Evolutionary conservation across 2,329 filamentous ascomycete species (phyloP).

Genomic region (Epichloe scottii): DNA sequence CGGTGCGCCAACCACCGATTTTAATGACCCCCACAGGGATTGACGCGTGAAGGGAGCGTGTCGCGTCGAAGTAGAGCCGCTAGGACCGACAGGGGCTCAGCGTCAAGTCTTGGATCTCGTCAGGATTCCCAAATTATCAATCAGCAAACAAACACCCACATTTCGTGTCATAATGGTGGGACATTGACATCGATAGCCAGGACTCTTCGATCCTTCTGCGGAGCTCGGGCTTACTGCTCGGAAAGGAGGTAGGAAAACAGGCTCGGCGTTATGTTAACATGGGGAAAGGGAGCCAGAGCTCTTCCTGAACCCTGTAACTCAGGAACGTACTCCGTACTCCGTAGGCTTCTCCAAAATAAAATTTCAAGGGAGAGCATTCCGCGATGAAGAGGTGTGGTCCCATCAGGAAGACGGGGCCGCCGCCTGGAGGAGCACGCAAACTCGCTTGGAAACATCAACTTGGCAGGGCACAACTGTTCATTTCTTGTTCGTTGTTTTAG

Average conservation of each 20-base stretch:
- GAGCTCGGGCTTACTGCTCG: conserved; percentile 12
- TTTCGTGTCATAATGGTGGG: conserved; percentile 12
- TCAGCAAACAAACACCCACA: conserved; percentile 16
- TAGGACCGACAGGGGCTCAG: neutral
- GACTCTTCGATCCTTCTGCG: neutral
- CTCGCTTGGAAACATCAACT: neutral
- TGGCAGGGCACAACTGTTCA: no score
- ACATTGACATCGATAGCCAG: conserved; percentile 3
- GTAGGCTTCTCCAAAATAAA: no score
- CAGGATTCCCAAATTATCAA: conserved; percentile 16
- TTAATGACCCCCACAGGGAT: neutral
- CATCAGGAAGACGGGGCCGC: neutral
- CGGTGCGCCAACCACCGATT: conserved; percentile 9
- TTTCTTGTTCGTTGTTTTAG: no score
- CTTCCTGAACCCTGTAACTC: neutral
- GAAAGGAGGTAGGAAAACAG: conserved; percentile 10
- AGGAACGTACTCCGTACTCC: neutral
- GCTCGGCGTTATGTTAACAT: neutral
- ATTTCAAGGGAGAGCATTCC: neutral
- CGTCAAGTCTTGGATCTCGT: conserved; percentile 9
- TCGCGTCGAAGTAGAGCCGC: conserved; percentile 12
- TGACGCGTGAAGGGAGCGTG: conserved; percentile 11
- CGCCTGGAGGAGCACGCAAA: neutral
- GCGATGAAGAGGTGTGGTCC: no score
- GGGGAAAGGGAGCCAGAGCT: neutral